A percentile compares a stretch with the other conserved stretches of the same genome.
phyloP scores from a whole-genome alignment of 129 eudicot genomes.

The Mikania micrantha region DNA sequence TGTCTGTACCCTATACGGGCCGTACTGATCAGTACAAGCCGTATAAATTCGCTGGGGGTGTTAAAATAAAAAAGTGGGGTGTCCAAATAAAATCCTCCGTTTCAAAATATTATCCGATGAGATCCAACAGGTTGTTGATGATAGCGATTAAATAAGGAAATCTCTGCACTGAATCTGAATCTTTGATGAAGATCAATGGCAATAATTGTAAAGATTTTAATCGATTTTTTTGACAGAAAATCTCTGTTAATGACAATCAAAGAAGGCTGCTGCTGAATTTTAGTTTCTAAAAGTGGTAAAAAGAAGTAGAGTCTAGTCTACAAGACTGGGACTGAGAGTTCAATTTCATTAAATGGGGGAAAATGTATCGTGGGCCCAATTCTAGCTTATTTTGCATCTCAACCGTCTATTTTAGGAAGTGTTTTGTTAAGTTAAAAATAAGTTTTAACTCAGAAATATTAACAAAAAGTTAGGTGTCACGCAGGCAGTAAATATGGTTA shows the following conservation, averaged over 20 bases:
- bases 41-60: too few relatives aligned
- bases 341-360: conserved; percentile 26
- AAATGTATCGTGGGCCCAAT: conserved; percentile 15
- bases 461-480: too few relatives aligned
- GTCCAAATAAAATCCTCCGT: too few relatives aligned
- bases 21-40: too few relatives aligned
- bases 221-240: conserved; percentile 1
- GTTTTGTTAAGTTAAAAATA: not conserved
- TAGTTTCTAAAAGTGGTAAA: not conserved
- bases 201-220: conserved; percentile 19
- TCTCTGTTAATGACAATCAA: not conserved
- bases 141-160: not conserved
- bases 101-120: too few relatives aligned
- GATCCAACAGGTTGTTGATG: conserved; percentile 3
- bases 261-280: not conserved
- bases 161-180: not conserved
- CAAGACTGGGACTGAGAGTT: not conserved
- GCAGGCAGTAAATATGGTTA: too few relatives aligned
- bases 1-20: too few relatives aligned
- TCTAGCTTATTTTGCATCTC: not conserved
- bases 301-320: not conserved
- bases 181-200: not conserved
- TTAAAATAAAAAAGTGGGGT: too few relatives aligned
- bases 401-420: conserved; percentile 4
- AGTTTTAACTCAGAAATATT: too few relatives aligned